phyloP scores from a whole-genome alignment of 2,329 filamentous ascomycete species.

The Exophiala xenobiotica region DNA sequence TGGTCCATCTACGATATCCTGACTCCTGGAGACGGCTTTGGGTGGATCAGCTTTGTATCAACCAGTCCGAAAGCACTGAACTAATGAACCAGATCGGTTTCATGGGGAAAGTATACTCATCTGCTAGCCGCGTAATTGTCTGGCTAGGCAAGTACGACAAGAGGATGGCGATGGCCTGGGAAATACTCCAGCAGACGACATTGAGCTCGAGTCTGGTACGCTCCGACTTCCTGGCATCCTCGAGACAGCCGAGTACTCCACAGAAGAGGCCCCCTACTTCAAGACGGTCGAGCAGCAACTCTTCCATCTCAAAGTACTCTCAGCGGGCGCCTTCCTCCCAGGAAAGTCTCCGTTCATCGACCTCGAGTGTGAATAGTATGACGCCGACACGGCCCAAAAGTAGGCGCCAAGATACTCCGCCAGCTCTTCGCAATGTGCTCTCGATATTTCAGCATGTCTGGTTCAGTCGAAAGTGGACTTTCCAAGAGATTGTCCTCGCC shows the following conservation, averaged over 20 bases:
- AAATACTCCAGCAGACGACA: conserved; percentile 17
- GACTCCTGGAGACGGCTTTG: conserved; percentile 20
- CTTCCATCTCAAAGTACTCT: conserved; percentile 10
- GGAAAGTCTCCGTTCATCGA: conserved; percentile 11
- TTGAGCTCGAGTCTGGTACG: conserved; percentile 22
- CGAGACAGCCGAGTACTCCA: conserved; percentile 1
- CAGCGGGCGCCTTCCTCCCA: conserved; percentile 13
- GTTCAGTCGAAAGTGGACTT: conserved; percentile 22
- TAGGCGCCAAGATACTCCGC: conserved; percentile 10
- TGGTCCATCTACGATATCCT: conserved; percentile 13
- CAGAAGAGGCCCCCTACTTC: conserved; percentile 4
- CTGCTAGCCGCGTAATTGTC: conserved; percentile 25
- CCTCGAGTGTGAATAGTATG: conserved; percentile 13
- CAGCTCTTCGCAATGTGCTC: conserved; percentile 14
- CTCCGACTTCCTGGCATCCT: conserved; percentile 19
- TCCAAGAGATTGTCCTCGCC: conserved; percentile 21
- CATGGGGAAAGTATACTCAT: conserved; percentile 20
- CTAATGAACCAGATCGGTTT: conserved; percentile 14
- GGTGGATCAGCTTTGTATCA: conserved; percentile 25
- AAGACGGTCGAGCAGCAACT: conserved; percentile 4
- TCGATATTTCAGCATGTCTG: conserved; percentile 22
- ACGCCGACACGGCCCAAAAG: conserved; percentile 8
- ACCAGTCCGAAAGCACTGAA: conserved; percentile 14
- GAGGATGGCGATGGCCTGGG: conserved; percentile 19
- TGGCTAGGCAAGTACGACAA: conserved; percentile 27